Percentiles rank a stretch among this genome's conserved stretches.
Evolutionary conservation across 2,329 filamentous ascomycete genomes (phyloP).

Genomic region (Arachnopeziza araneosa): DNA sequence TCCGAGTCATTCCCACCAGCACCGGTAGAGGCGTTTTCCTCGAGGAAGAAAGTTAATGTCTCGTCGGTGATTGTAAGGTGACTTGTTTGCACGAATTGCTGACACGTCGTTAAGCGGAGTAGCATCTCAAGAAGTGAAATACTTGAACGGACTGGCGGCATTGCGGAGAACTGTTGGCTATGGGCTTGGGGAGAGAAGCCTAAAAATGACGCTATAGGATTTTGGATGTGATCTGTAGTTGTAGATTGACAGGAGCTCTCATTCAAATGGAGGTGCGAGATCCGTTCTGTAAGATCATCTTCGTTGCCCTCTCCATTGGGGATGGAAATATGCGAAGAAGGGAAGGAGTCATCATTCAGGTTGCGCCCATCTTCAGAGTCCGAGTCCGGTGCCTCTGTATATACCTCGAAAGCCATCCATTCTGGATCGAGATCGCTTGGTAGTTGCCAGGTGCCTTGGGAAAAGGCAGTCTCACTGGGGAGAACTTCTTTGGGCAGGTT

Average conservation of each 20-base stretch:
- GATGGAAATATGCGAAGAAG: slow-evolving; percentile 18
- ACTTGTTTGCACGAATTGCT: slow-evolving; percentile 69
- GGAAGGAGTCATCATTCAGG: slow-evolving; percentile 20
- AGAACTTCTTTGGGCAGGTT: slow-evolving; percentile 6
- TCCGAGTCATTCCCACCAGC: slow-evolving; percentile 57
- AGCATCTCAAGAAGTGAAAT: slow-evolving; percentile 69
- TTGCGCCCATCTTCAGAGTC: slow-evolving; percentile 44
- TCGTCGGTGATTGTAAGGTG: slow-evolving; percentile 69
- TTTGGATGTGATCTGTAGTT: slow-evolving; percentile 9
- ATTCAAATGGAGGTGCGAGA: slow-evolving; percentile 23
- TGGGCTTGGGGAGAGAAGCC: neutral
- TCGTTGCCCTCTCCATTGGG: slow-evolving; percentile 10
- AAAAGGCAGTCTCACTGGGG: neutral
- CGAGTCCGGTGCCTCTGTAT: slow-evolving; percentile 49
- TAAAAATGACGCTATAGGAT: neutral
- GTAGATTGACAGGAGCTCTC: slow-evolving; percentile 16
- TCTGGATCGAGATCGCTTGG: slow-evolving; percentile 65
- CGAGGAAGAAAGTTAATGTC: slow-evolving; percentile 68
- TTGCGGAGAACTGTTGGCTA: slow-evolving; percentile 29
- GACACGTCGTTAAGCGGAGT: slow-evolving; percentile 63
- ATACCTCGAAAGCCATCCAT: slow-evolving; percentile 71
- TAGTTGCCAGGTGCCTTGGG: slow-evolving; percentile 40
- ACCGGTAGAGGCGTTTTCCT: slow-evolving; percentile 61
- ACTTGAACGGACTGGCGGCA: slow-evolving; percentile 54
- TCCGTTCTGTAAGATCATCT: slow-evolving; percentile 11